phyloP scores from a whole-genome alignment of 148 eudicot species.

The Rhododendron vialii region DNA sequence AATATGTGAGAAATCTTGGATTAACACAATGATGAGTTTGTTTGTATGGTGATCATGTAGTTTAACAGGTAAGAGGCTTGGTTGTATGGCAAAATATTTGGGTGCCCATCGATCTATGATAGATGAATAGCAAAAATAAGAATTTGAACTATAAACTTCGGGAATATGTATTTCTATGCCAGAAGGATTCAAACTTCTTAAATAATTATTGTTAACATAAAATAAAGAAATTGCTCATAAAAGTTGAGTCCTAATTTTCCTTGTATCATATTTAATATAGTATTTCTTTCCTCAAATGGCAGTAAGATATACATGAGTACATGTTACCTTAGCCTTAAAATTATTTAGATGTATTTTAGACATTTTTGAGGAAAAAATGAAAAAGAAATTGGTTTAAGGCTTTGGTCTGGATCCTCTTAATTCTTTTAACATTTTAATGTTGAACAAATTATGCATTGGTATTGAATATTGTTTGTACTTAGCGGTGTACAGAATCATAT shows the following conservation, averaged over 20 bases:
- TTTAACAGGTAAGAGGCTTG: background rate
- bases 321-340: background rate
- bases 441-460: background rate
- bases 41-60: background rate
- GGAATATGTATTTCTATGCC: background rate
- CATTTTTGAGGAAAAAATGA: background rate
- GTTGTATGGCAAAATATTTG: background rate
- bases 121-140: background rate
- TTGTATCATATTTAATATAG: background rate
- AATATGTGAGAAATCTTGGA: background rate
- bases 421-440: background rate
- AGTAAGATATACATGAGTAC: background rate
- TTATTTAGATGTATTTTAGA: background rate
- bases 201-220: background rate
- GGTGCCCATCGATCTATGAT: background rate
- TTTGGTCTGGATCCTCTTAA: background rate
- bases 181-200: background rate
- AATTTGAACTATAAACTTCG: background rate
- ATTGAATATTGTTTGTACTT: background rate
- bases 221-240: background rate
- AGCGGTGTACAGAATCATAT: background rate
- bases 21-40: background rate
- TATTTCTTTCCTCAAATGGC: background rate
- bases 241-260: background rate
- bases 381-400: background rate